A percentile compares a stretch with the other conserved stretches of the same genome.
phyloP scores from a whole-genome alignment of 768 basidiomycete genomes.

The Phallus indusiatus region DNA sequence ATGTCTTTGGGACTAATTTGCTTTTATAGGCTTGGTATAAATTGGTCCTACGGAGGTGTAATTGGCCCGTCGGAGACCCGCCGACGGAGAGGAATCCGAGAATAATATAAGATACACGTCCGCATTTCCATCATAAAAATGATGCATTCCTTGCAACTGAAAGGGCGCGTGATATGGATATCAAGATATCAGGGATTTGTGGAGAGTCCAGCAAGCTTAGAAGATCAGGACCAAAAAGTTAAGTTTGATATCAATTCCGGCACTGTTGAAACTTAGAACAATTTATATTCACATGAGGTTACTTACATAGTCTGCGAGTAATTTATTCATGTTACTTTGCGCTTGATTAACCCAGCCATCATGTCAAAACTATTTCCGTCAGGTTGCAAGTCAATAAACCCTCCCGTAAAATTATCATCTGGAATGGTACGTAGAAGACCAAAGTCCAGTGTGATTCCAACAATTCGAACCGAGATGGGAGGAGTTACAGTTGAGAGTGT shows the following conservation, averaged over 20 bases:
- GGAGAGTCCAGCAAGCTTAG: background rate
- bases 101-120: background rate
- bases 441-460: constrained; percentile 79
- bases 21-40: background rate
- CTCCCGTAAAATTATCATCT: constrained; percentile 29
- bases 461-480: constrained; percentile 59
- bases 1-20: background rate
- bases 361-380: constrained; percentile 97
- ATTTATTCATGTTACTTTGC: constrained; percentile 22
- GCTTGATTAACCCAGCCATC: constrained; percentile 77
- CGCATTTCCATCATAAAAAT: background rate
- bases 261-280: background rate
- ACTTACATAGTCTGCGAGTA: background rate
- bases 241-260: background rate
- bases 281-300: background rate
- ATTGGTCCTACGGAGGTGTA: background rate
- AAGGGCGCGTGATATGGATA: background rate
- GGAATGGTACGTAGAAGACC: constrained; percentile 79
- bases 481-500: constrained; percentile 73
- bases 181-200: background rate
- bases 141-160: background rate
- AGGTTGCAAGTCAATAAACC: constrained; percentile 86
- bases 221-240: background rate
- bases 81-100: background rate
- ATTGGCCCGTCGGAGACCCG: background rate